Percentiles rank a stretch among this genome's conserved stretches.
Conservation (phyloP, 1,284 basidiomycete genomes). For the Ganoderma lingzhi region DNA sequence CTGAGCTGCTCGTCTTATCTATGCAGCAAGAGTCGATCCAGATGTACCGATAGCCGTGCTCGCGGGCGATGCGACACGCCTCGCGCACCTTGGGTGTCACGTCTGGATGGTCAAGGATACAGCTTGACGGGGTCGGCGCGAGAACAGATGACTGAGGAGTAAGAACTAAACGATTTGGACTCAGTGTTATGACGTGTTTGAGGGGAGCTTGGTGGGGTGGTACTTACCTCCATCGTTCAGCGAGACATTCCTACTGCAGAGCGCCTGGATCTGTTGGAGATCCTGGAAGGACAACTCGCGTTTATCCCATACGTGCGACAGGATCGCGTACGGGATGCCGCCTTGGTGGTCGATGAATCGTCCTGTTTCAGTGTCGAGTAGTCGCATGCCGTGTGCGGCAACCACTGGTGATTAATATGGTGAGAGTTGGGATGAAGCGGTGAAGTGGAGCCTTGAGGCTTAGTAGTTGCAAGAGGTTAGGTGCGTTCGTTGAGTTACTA, state of each 20-base stretch:
- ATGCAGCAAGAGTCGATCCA: constrained; percentile 2
- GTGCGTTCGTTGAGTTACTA: too few species aligned
- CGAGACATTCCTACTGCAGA: neutral
- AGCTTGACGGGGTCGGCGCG: neutral
- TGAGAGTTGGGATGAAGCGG: too few species aligned
- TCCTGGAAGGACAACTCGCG: neutral
- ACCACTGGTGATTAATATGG: too few species aligned
- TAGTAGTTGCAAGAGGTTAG: too few species aligned
- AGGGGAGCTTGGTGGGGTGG: neutral
- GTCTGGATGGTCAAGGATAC: constrained; percentile 1
- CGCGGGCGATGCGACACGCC: constrained; percentile 1
- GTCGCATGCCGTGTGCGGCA: neutral
- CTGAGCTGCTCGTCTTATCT: neutral
- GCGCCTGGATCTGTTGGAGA: neutral
- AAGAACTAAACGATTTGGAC: neutral
- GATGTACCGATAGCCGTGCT: neutral
- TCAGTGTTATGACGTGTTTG: neutral
- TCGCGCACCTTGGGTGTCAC: neutral
- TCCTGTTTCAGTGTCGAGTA: constrained; percentile 3
- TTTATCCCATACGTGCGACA: constrained; percentile 5
- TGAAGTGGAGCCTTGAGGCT: too few species aligned
- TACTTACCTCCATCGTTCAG: neutral
- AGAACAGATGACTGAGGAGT: neutral
- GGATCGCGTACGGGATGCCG: neutral
- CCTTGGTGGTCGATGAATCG: neutral